phyloP scores from a whole-genome alignment of 495 filamentous ascomycete species.

The Sordaria brevicollis region DNA sequence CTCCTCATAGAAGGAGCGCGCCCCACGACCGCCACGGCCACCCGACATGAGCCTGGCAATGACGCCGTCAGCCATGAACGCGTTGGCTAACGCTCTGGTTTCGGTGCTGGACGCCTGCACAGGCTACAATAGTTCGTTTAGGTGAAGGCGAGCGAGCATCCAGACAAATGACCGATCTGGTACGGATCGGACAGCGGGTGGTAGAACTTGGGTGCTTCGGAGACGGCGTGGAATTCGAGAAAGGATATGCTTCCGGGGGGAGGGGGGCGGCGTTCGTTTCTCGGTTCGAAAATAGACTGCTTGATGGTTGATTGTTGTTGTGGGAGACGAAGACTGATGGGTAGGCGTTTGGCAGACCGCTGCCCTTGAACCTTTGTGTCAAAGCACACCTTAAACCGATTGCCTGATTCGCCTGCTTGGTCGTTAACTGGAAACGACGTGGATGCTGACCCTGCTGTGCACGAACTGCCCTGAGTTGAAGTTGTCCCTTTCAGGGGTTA shows the following conservation, averaged over 20 bases:
- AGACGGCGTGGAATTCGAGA: not conserved
- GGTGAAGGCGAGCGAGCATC: not conserved
- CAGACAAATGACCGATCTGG: not conserved
- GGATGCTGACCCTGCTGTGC: not conserved
- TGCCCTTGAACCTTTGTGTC: too few species aligned
- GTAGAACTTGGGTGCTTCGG: not conserved
- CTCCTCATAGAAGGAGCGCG: conserved; percentile 60
- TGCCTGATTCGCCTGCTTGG: not conserved
- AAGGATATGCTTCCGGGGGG: not conserved
- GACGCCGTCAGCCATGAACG: not conserved
- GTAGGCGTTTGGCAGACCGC: not conserved
- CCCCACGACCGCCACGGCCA: not conserved
- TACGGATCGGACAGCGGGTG: not conserved
- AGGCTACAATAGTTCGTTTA: not conserved
- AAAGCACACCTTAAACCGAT: not conserved
- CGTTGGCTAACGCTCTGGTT: not conserved
- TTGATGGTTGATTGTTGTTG: not conserved
- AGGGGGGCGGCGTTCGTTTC: too few species aligned
- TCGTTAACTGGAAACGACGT: not conserved
- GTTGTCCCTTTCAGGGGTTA: not conserved
- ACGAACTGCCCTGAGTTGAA: not conserved
- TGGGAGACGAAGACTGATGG: not conserved
- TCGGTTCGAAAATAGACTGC: not conserved
- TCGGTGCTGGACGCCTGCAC: not conserved
- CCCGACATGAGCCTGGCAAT: not conserved